Conservation (phyloP, 345 rosid genomes). For the Theobroma cacao region DNA sequence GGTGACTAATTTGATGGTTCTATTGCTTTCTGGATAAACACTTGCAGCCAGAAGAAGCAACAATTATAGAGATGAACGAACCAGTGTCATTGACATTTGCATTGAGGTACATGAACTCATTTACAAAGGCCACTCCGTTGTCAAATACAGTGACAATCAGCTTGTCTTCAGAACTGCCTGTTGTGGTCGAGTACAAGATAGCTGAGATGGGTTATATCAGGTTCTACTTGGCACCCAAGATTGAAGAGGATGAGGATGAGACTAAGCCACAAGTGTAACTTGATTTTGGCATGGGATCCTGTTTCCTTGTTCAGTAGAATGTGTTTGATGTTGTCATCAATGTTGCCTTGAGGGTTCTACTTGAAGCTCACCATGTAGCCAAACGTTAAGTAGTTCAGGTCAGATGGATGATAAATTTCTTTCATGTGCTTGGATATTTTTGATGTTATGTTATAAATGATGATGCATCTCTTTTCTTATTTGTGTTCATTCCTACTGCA, state of each 20-base stretch:
- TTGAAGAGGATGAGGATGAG: constrained; percentile 94
- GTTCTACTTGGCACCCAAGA: constrained; percentile 96
- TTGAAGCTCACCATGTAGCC: background rate
- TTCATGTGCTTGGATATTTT: background rate
- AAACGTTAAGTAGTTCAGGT: constrained; percentile 1
- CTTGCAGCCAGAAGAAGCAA: constrained; percentile 93
- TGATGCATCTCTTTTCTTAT: background rate
- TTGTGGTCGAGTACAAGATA: constrained; percentile 93
- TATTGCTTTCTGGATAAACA: constrained; percentile 5
- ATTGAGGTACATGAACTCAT: constrained; percentile 92
- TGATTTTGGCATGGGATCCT: background rate
- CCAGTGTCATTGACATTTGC: constrained; percentile 94
- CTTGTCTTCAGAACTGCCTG: constrained; percentile 92
- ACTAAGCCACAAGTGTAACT: constrained; percentile 41
- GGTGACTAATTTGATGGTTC: background rate
- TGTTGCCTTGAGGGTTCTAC: background rate
- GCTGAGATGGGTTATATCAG: constrained; percentile 99
- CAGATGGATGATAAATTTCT: background rate
- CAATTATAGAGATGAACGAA: constrained; percentile 84
- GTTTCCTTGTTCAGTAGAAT: constrained; percentile 4
- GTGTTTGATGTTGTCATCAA: background rate
- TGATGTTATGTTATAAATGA: background rate
- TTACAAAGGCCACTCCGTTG: constrained; percentile 92
- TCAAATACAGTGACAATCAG: constrained; percentile 83
- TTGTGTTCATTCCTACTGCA: background rate